These are phyloP conservation scores for Nannochloropsis gaditana DNA, from an alignment of 108 stramenopile species.

Conservation along the genomic window DNA sequence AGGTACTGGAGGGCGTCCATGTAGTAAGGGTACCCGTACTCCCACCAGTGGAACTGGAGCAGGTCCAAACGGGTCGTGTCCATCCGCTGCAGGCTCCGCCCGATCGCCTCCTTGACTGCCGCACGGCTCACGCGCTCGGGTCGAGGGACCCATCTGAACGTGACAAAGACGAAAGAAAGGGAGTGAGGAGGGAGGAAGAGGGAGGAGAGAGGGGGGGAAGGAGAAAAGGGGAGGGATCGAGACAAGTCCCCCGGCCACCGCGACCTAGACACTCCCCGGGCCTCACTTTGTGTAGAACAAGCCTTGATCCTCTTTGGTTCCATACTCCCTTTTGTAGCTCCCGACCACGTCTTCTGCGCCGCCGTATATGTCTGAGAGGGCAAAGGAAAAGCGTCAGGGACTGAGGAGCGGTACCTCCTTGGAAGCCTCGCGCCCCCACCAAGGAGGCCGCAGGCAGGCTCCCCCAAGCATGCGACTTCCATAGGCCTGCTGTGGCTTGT, in stretches of 20 bases:
- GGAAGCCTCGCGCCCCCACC: neutral
- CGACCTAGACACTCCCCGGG: neutral
- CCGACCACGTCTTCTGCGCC: slow-evolving; percentile 38
- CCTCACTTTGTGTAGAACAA: slow-evolving; percentile 43
- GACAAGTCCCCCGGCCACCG: neutral
- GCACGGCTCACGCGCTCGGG: slow-evolving; percentile 20
- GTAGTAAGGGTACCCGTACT: slow-evolving; percentile 39
- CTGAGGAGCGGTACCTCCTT: neutral
- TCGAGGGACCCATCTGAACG: neutral
- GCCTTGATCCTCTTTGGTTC: neutral
- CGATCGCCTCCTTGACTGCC: slow-evolving; percentile 22
- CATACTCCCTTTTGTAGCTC: slow-evolving; percentile 12
- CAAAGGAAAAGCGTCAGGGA: neutral
- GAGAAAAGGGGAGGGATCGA: neutral
- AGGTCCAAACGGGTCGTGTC: slow-evolving; percentile 33
- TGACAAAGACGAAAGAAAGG: neutral
- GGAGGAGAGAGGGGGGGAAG: neutral
- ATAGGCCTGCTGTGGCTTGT: no score
- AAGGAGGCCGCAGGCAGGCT: slow-evolving; percentile 1
- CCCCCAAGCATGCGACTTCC: no score
- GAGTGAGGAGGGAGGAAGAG: neutral
- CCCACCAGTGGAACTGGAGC: slow-evolving; percentile 47
- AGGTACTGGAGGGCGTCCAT: slow-evolving; percentile 36
- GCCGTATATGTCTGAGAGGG: slow-evolving; percentile 33
- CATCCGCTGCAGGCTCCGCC: slow-evolving; percentile 31